Conservation (phyloP, 495 filamentous ascomycete genomes). For the Penicillium macrosclerotiorum region DNA sequence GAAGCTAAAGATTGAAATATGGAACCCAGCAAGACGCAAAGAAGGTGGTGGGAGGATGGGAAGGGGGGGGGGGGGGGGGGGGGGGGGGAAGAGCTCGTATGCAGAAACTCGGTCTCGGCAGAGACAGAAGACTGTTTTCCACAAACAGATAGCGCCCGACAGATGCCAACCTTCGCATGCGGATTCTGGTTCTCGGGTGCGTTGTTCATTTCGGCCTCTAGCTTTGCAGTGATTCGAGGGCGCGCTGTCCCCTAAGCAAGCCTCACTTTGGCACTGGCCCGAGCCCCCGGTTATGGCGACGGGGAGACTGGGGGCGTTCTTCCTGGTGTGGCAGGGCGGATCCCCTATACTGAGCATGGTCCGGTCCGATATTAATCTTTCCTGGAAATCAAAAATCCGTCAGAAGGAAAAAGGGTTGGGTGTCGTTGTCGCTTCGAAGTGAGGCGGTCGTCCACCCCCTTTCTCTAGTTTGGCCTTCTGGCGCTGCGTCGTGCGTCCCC, state of each 20-base stretch:
- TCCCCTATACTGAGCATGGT: background rate
- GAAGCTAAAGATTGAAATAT: too few relatives aligned
- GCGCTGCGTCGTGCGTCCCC: too few relatives aligned
- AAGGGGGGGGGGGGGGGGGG: too few relatives aligned
- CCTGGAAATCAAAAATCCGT: too few relatives aligned
- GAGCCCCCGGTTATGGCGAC: conserved; percentile 3
- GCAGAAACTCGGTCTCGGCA: too few relatives aligned
- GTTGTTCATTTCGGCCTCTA: conserved; percentile 6
- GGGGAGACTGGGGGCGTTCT: too few relatives aligned
- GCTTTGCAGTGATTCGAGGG: conserved; percentile 14
- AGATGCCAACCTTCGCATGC: background rate
- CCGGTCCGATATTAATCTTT: conserved; percentile 8
- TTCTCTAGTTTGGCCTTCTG: conserved; percentile 5
- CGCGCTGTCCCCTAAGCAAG: conserved; percentile 11
- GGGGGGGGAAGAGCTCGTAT: too few relatives aligned
- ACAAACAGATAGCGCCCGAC: too few relatives aligned
- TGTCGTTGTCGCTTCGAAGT: conserved; percentile 34
- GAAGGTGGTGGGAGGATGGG: background rate
- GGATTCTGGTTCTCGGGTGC: conserved; percentile 1
- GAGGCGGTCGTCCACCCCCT: conserved; percentile 32
- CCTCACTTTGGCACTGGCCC: conserved; percentile 24
- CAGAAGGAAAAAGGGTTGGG: conserved; percentile 36
- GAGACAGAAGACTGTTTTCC: too few relatives aligned
- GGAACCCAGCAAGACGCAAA: too few relatives aligned
- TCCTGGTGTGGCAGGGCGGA: background rate